These are phyloP conservation scores for Aspergillus alliaceus DNA, from an alignment of 2,329 filamentous ascomycete genomes.

Conservation along the genomic window DNA sequence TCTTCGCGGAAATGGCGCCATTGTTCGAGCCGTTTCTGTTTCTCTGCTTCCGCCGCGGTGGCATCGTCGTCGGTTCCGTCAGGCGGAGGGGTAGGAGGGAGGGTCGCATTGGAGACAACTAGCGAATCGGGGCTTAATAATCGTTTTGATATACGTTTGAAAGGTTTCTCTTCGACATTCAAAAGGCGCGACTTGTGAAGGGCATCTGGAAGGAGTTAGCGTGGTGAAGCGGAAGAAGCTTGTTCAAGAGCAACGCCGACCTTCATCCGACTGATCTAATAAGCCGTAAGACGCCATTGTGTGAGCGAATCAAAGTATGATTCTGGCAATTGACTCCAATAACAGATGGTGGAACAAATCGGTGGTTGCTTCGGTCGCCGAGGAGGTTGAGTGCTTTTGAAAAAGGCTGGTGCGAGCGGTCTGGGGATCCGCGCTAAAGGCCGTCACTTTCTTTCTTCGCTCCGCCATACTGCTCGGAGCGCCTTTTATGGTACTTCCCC, in stretches of 20 bases:
- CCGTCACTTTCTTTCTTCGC: not conserved
- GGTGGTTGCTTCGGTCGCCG: conserved; percentile 14
- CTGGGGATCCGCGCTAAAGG: conserved; percentile 17
- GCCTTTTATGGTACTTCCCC: not conserved
- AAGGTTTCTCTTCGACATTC: conserved; percentile 88
- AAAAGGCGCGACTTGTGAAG: conserved; percentile 86
- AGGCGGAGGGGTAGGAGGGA: conserved; percentile 66
- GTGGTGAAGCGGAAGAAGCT: conserved; percentile 6
- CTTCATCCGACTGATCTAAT: conserved; percentile 67
- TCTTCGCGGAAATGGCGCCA: conserved; percentile 76
- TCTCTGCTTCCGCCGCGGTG: conserved; percentile 48
- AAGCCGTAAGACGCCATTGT: conserved; percentile 63
- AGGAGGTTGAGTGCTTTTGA: conserved; percentile 10
- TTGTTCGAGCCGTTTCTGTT: conserved; percentile 54
- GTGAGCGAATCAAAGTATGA: not conserved
- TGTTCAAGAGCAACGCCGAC: conserved; percentile 22
- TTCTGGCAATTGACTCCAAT: not conserved
- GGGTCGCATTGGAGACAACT: conserved; percentile 55
- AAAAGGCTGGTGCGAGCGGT: conserved; percentile 20
- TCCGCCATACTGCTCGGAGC: not conserved
- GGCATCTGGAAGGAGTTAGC: conserved; percentile 56
- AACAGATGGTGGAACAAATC: not conserved
- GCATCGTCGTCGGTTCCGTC: conserved; percentile 52
- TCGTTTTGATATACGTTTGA: conserved; percentile 82
- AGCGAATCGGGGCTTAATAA: conserved; percentile 69